Evolutionary conservation across 768 basidiomycete genomes (phyloP), one percentile per base, ranked within the genome.

Genomic region (Mycena leptocephala): DNA sequence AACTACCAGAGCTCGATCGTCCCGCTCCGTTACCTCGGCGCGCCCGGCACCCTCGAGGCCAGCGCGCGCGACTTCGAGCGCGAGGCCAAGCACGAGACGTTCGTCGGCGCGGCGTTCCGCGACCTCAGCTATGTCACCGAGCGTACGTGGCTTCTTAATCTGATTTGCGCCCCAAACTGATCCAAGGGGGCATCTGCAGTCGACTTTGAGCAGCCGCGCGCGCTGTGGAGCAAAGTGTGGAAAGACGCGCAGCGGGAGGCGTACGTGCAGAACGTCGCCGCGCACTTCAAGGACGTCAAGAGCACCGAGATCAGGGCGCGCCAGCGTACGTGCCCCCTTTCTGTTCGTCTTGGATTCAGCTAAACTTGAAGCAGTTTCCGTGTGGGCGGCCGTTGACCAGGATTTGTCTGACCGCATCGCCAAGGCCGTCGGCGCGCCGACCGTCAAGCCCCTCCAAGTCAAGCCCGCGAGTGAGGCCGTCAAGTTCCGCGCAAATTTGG

Each of bases 131-230:
- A 93, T 83, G 88, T 98, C 82, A 94, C 92, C 32, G 95, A 97
- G 85, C 91, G 95, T 96, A 79, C 83, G 95, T 86, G 8, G 58
- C 76, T 41, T 70, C 48, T 37, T 48, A 53, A 22, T 28, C 53
- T 5, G 24, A 20, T 51, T 30, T 64, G 24, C 6, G 0, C 70
- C 20, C 37, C 18, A 28, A 14, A 35, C 37, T 59, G 35, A 74
- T 55, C 5, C 14, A 18, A n/a, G n/a, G n/a, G 14, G 22, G 1
- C 13, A 18, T 24, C 9, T 77, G 2, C 70, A 95, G 94, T 95
- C 78, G 95, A 96, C 87, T 96, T 96, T 80, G 95, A 95, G 86
- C 95, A 95, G 82, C 95, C 95, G 16, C 93, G 94, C 72, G 90
- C 88, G 28, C 84, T 96, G 68, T 96, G 92, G 88, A 81, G 79